phyloP scores from a whole-genome alignment of 768 basidiomycete genomes.

The Phlebiopsis gigantea region DNA sequence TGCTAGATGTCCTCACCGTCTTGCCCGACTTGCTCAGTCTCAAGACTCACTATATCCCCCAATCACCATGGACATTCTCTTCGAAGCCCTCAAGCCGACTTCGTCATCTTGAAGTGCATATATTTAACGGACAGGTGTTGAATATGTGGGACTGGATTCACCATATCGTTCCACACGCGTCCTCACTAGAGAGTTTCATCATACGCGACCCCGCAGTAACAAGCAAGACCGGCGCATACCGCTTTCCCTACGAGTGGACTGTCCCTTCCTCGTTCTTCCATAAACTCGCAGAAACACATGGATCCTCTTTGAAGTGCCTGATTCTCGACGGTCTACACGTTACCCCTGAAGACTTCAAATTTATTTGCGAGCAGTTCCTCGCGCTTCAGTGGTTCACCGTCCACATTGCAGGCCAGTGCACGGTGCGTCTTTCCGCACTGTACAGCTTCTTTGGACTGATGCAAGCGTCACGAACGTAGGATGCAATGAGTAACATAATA shows the following conservation, averaged over 20 bases:
- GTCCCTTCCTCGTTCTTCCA: not conserved
- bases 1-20: constrained; percentile 52
- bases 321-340: not conserved
- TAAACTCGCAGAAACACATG: not conserved
- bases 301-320: not conserved
- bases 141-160: constrained; percentile 50
- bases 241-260: not conserved
- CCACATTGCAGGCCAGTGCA: not conserved
- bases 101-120: not conserved
- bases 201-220: not conserved
- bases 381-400: not conserved
- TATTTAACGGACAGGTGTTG: not conserved
- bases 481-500: not conserved
- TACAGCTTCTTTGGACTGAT: not conserved
- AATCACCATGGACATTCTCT: not conserved
- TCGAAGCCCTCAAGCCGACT: not conserved
- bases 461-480: not conserved
- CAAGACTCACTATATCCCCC: constrained; percentile 53
- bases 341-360: not conserved
- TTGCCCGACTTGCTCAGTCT: constrained; percentile 55
- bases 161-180: constrained; percentile 33
- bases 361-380: not conserved
- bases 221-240: not conserved
- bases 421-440: not conserved
- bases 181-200: not conserved